These are phyloP conservation scores for Gynandropsis gynandra DNA, from an alignment of 345 rosid species.

Conservation along the genomic window DNA sequence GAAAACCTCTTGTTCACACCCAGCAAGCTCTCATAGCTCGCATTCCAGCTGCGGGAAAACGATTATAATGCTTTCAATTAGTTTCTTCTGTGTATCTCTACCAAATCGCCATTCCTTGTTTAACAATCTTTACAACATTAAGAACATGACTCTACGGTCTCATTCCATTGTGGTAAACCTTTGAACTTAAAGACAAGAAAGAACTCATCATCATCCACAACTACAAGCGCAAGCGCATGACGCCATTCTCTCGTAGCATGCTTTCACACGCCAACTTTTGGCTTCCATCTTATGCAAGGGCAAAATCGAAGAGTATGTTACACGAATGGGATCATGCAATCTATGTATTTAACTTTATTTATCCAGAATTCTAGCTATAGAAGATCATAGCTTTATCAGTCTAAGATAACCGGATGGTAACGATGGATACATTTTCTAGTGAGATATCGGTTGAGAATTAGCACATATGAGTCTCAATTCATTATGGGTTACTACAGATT, in stretches of 20 bases:
- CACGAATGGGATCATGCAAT: conserved; percentile 1
- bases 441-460: too few relatives aligned
- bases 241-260: conserved; percentile 13
- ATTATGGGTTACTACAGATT: not conserved
- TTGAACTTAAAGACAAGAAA: not conserved
- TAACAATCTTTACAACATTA: too few relatives aligned
- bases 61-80: not conserved
- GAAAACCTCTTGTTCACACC: conserved; percentile 53
- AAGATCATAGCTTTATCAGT: too few relatives aligned
- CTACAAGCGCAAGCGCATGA: conserved; percentile 5
- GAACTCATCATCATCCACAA: not conserved
- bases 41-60: conserved; percentile 45
- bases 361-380: not conserved
- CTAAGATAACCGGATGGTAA: too few relatives aligned
- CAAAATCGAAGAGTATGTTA: not conserved
- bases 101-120: too few relatives aligned
- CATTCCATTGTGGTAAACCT: not conserved
- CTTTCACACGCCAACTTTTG: not conserved
- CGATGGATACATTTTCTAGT: too few relatives aligned
- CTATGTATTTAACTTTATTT: not conserved
- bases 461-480: too few relatives aligned
- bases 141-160: too few relatives aligned
- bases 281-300: conserved; percentile 1
- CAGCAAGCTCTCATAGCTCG: conserved; percentile 56
- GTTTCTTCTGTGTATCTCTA: not conserved